A percentile compares a stretch with the other conserved stretches of the same genome.
Evolutionary conservation across 2,329 filamentous ascomycete species (phyloP).

Genomic region (Xenosphaeropsis pyriputrescens): DNA sequence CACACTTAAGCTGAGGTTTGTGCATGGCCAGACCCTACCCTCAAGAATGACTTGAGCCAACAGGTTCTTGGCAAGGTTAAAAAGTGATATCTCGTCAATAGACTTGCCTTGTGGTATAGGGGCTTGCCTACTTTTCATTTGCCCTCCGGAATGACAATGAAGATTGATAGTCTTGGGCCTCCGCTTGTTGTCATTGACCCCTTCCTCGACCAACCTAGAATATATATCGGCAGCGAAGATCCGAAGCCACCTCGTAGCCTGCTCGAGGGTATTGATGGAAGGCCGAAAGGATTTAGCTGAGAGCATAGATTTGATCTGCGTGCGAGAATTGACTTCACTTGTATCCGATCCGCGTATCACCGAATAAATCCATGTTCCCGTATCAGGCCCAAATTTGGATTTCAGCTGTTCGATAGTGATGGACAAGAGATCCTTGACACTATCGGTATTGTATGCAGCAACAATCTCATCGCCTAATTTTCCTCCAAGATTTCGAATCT

Average conservation of each 20-base stretch:
- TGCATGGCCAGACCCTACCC: constrained; percentile 75
- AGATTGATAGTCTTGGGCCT: constrained; percentile 76
- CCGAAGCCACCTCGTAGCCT: constrained; percentile 71
- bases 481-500: constrained; percentile 87
- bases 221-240: constrained; percentile 92
- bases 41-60: constrained; percentile 66
- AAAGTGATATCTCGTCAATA: constrained; percentile 58
- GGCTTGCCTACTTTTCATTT: constrained; percentile 59
- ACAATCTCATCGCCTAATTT: constrained; percentile 84
- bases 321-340: constrained; percentile 80
- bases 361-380: constrained; percentile 71
- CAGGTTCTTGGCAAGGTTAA: constrained; percentile 62
- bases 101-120: constrained; percentile 64
- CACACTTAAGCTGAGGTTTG: constrained; percentile 78
- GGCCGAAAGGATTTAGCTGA: constrained; percentile 93
- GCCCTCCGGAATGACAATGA: constrained; percentile 61
- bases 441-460: constrained; percentile 67
- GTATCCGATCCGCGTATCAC: constrained; percentile 74
- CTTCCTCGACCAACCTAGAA: constrained; percentile 78
- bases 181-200: constrained; percentile 73
- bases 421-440: constrained; percentile 58
- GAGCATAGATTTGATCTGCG: constrained; percentile 93
- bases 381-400: constrained; percentile 67
- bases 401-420: constrained; percentile 65
- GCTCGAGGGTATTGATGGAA: constrained; percentile 61